Conservation (phyloP, 2,329 filamentous ascomycete species). For the Aphanocladium album region DNA sequence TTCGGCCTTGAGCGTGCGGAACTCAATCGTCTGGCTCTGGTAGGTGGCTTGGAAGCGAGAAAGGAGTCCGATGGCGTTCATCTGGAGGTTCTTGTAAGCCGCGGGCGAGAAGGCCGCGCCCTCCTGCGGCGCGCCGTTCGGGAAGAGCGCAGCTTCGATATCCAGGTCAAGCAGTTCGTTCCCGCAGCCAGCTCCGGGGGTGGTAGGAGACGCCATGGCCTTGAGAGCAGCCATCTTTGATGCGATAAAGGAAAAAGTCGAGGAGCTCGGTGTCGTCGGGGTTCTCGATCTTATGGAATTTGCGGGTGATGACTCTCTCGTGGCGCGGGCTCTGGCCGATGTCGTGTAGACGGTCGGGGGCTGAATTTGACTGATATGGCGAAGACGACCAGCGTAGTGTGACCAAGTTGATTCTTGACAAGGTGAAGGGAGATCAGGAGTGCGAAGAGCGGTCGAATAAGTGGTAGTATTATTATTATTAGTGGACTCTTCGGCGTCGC, state of each 20-base stretch:
- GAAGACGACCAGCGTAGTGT: conserved; percentile 13
- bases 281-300: conserved; percentile 25
- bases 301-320: conserved; percentile 9
- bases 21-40: conserved; percentile 44
- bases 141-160: conserved; percentile 50
- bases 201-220: conserved; percentile 19
- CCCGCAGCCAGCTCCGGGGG: conserved; percentile 27
- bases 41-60: conserved; percentile 55
- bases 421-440: conserved; percentile 11
- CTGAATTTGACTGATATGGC: conserved; percentile 3
- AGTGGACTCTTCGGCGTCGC: conserved; percentile 2
- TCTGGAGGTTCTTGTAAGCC: conserved; percentile 56
- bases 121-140: conserved; percentile 35
- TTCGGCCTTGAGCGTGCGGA: conserved; percentile 49
- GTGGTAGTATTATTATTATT: conserved; percentile 2
- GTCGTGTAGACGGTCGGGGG: conserved; percentile 10
- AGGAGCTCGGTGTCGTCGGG: conserved; percentile 18
- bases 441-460: conserved; percentile 3
- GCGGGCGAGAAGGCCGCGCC: conserved; percentile 52
- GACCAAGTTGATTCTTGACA: conserved; percentile 24
- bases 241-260: conserved; percentile 42
- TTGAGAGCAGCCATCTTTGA: conserved; percentile 42
- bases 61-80: conserved; percentile 51
- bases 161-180: conserved; percentile 54
- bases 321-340: not conserved